Conservation (phyloP, 768 basidiomycete species). For the Xerocomus potaroensis region DNA sequence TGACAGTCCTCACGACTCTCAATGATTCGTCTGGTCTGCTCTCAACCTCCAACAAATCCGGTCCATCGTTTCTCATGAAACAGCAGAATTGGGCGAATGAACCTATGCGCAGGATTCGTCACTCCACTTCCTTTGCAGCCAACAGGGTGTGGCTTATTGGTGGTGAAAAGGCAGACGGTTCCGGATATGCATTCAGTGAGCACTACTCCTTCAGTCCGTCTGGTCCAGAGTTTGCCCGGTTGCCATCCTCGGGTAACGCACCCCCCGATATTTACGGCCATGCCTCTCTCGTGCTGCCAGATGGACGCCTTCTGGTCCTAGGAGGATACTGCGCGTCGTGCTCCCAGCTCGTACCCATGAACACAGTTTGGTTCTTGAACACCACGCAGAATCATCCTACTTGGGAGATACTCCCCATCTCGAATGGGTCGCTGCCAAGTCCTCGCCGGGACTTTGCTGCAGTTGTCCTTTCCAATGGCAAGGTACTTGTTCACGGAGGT, state of each 20-base stretch:
- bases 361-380: conserved; percentile 60
- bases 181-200: conserved; percentile 55
- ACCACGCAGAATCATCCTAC: conserved; percentile 40
- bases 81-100: conserved; percentile 54
- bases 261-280: conserved; percentile 76
- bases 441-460: conserved; percentile 65
- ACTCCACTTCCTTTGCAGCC: conserved; percentile 51
- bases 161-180: conserved; percentile 80
- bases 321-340: conserved; percentile 62
- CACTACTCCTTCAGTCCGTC: conserved; percentile 59
- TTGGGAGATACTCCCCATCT: conserved; percentile 49
- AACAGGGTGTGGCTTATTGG: conserved; percentile 70
- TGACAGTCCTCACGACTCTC: conserved; percentile 43
- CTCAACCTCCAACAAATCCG: conserved; percentile 34
- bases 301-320: conserved; percentile 67
- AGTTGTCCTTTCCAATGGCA: conserved; percentile 44
- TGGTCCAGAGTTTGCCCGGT: conserved; percentile 45
- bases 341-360: conserved; percentile 49
- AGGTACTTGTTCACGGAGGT: conserved; percentile 77
- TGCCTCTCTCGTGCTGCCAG: conserved; percentile 58
- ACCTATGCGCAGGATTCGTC: conserved; percentile 74
- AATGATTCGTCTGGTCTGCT: conserved; percentile 65
- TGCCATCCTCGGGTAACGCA: conserved; percentile 47
- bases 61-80: conserved; percentile 47
- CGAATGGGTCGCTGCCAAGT: conserved; percentile 42